Conservation (phyloP, 352 stramenopile genomes). For the Phytophthora sp. region DNA sequence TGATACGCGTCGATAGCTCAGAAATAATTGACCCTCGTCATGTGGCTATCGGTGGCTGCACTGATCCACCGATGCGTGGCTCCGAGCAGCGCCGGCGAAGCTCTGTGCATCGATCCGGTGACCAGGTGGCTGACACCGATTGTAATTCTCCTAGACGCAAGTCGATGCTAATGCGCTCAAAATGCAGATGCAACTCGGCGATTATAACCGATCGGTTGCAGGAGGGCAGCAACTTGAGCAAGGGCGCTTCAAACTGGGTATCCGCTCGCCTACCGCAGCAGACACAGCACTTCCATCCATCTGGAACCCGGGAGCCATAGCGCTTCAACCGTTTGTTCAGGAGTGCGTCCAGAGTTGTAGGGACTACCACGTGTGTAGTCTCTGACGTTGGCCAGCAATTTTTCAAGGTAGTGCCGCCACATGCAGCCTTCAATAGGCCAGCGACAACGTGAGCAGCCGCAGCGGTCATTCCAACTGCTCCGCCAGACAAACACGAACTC, state of each 20-base stretch:
- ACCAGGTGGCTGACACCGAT: constrained; percentile 1
- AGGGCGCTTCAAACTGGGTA: too few species aligned
- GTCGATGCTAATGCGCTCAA: constrained; percentile 11
- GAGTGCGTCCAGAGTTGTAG: constrained; percentile 1
- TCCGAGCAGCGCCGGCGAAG: not conserved
- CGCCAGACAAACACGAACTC: not conserved
- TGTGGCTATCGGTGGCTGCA: too few species aligned
- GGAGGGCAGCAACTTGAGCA: too few species aligned
- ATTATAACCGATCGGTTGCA: too few species aligned
- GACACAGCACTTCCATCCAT: not conserved
- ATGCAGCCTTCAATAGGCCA: constrained; percentile 1
- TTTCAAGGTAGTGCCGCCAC: constrained; percentile 9
- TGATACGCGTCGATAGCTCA: not conserved
- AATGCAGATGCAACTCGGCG: constrained; percentile 19
- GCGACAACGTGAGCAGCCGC: constrained; percentile 7
- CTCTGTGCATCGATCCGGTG: not conserved
- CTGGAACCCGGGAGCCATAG: not conserved
- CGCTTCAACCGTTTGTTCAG: not conserved
- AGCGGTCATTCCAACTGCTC: constrained; percentile 5
- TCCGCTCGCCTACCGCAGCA: constrained; percentile 2
- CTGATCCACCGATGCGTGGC: too few species aligned
- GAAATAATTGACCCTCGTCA: not conserved
- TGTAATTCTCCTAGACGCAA: not conserved
- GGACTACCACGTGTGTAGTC: not conserved
- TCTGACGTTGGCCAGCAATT: constrained; percentile 8